A percentile compares a stretch with the other conserved stretches of the same genome.
These are phyloP conservation scores for Parmelia sp. DNA, from an alignment of 495 filamentous ascomycete genomes.

Conservation along the genomic window DNA sequence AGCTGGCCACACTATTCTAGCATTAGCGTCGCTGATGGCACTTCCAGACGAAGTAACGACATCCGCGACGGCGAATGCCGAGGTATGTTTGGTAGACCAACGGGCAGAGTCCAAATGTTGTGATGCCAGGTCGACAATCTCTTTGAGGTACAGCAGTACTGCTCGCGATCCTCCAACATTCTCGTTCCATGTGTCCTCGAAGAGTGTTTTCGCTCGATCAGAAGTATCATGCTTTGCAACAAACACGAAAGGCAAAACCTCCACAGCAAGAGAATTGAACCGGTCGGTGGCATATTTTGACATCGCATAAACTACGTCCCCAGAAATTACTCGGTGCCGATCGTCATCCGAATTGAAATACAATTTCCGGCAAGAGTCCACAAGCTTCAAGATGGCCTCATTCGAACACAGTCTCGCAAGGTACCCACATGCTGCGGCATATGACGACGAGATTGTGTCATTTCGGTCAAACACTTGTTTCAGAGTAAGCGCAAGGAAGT, in stretches of 20 bases:
- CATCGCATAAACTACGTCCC: slow-evolving; percentile 69
- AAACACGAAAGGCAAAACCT: slow-evolving; percentile 79
- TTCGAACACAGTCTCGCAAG: slow-evolving; percentile 67
- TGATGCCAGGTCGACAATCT: slow-evolving; percentile 65
- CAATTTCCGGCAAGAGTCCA: slow-evolving; percentile 57
- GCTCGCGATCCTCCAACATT: slow-evolving; percentile 79
- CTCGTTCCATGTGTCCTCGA: slow-evolving; percentile 79
- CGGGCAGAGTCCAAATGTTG: slow-evolving; percentile 65
- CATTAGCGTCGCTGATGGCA: slow-evolving; percentile 50
- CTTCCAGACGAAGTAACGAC: slow-evolving; percentile 55
- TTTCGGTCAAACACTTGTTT: slow-evolving; percentile 83
- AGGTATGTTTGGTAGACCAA: slow-evolving; percentile 86
- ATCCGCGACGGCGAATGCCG: slow-evolving; percentile 71
- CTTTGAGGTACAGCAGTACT: slow-evolving; percentile 72
- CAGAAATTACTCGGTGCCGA: slow-evolving; percentile 61
- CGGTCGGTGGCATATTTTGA: slow-evolving; percentile 85
- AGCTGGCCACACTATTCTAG: slow-evolving; percentile 68
- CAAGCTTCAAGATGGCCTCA: slow-evolving; percentile 59
- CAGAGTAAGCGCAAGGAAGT: slow-evolving; percentile 67
- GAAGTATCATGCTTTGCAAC: slow-evolving; percentile 78
- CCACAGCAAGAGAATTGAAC: slow-evolving; percentile 67
- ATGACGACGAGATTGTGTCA: slow-evolving; percentile 79
- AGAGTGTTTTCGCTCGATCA: slow-evolving; percentile 65
- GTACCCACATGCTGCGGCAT: slow-evolving; percentile 82
- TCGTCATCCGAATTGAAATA: slow-evolving; percentile 80